Evolutionary conservation across 768 basidiomycete species (phyloP).

Genomic region (Mycena haematopus): DNA sequence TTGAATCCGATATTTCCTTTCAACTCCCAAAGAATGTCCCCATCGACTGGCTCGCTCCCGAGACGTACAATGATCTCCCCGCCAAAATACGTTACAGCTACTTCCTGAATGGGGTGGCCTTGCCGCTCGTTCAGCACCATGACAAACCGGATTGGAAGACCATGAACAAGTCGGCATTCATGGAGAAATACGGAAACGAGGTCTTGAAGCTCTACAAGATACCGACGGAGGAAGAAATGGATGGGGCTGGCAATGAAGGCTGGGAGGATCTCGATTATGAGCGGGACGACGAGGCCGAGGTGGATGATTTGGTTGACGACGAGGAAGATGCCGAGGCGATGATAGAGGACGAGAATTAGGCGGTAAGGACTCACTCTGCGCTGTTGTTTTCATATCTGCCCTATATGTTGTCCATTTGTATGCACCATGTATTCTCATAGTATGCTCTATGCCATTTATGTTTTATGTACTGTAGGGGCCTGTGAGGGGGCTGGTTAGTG

Average conservation of each 20-base stretch:
- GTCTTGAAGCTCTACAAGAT: constrained; percentile 30
- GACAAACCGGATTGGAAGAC: constrained; percentile 29
- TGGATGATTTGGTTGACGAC: too few species aligned
- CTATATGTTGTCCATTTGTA: too few species aligned
- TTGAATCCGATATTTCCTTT: background rate
- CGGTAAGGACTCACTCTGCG: too few species aligned
- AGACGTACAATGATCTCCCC: constrained; percentile 31
- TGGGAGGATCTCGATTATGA: too few species aligned
- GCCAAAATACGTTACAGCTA: constrained; percentile 25
- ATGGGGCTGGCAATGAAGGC: background rate
- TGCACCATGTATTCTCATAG: too few species aligned
- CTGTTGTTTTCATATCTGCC: too few species aligned
- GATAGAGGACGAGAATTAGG: too few species aligned
- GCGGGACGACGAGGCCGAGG: too few species aligned
- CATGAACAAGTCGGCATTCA: constrained; percentile 30
- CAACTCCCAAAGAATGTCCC: constrained; percentile 25
- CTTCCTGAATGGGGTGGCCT: constrained; percentile 22
- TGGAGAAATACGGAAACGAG: constrained; percentile 33
- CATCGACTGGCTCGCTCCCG: constrained; percentile 36
- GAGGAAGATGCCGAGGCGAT: too few species aligned
- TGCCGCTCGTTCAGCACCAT: constrained; percentile 22
- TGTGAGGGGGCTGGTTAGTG: too few species aligned
- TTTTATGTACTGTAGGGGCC: too few species aligned
- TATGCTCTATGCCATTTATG: too few species aligned
- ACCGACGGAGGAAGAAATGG: constrained; percentile 33